Evolutionary conservation across 2,329 filamentous ascomycete genomes (phyloP), one percentile per base, ranked within the genome.

Genomic region (Claviceps sp.): DNA sequence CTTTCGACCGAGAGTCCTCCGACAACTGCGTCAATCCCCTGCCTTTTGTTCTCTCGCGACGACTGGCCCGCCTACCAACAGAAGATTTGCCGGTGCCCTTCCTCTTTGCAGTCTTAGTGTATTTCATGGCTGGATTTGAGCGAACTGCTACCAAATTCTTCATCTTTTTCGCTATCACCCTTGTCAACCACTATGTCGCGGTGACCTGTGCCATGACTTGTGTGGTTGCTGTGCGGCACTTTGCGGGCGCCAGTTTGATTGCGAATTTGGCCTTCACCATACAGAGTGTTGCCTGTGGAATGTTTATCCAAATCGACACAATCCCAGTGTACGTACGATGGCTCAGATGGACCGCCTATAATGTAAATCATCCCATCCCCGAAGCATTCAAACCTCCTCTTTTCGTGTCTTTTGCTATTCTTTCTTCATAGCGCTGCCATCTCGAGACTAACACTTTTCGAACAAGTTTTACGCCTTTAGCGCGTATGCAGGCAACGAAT

Each of bases 251-350:
- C 0, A 85, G 81, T 59, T 63, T 90, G 24, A 81, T 88, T 47
- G 84, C 79, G 9, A 90, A 90, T 58, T 66, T 89, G 47, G 77
- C 74, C 0, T 89, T 82, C 58, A 90, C 86, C 0, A 57, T 89
- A 20, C 86, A 90, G 61, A 84, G 78, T 2, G 80, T 89, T 70
- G 81, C 81, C 0, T 88, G 85, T 56, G 86, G 86, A 1, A 89
- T 84, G 64, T 89, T 90, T 57, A 79, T 89, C 14, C 85, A 89
- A 62, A 74, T 75, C 11, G 79, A 86, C 50, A 80, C 82, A 5
- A 85, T 90, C 3, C 84, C 86, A 0, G 72, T 89, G 1, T 90
- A 89, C 59, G 79, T 88, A n/a, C 74, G 85, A 52, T 90, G 86
- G 86, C 69, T 86, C 1, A 89, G 88, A 61, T 85, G 80, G 71